Evolutionary conservation across 2,329 filamentous ascomycete species (phyloP), one percentile per base, ranked within the genome.

Genomic region (Fusarium continuum): DNA sequence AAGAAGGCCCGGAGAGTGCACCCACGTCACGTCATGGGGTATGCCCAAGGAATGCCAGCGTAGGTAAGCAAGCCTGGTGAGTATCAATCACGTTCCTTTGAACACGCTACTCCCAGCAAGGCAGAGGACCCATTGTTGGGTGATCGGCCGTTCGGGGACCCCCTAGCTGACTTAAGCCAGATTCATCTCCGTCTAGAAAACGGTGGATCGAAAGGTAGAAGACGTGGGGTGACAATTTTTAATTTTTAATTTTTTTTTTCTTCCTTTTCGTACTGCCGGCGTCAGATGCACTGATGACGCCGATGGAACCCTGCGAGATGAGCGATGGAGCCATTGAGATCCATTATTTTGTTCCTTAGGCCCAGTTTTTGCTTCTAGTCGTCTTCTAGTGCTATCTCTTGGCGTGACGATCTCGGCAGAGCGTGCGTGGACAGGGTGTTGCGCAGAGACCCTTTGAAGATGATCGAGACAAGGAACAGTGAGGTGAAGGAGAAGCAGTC

Each of bases 131-230:
- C 25, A 16, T 20, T 19, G 34, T 57, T 35, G 23, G 10, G 26
- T 60, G 23, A 45, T 52, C 50, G 60, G 45, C 26, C 11, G 6
- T 9, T n/a, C 48, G 55, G 53, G 36, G 46, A 14, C 1, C 36
- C 20, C 52, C 55, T 57, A 36, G 55, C 9, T 14, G 16, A 56
- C 23, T 57, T 41, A 34, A 50, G 59, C 50, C 61, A 57, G 55
- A 64, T 64, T 60, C 55, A 64, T 64, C 61, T 64, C 46, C 61
- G 46, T 51, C 48, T 31, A 29, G 56, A 39, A 64, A 64, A 64
- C 56, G 56, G 56, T 60, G 55, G 56, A 59, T 22, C 54, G 55
- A 59, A 58, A 20, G 19, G 31, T 40, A 31, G 38, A 45, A 29
- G 28, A 22, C 54, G 51, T 57, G 54, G 55, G 35, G 52, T 57